These are phyloP conservation scores for Fusarium poae DNA, from an alignment of 2,329 filamentous ascomycete genomes.

Conservation along the genomic window DNA sequence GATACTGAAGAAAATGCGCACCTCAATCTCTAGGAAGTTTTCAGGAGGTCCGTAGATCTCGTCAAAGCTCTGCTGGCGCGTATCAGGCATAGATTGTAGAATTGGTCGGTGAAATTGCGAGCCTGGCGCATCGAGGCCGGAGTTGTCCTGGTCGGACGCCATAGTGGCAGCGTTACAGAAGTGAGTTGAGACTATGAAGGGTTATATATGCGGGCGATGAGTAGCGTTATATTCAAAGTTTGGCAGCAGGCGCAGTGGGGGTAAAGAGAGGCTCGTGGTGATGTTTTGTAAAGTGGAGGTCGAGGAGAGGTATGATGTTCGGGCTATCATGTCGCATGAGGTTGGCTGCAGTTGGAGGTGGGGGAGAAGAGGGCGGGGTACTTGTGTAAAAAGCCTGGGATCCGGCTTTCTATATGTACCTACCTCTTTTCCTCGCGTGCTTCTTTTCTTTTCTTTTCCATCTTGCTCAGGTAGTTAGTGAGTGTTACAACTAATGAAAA, in stretches of 20 bases:
- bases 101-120: conserved; percentile 63
- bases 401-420: conserved; percentile 2
- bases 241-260: neutral
- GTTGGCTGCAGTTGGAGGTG: conserved; percentile 21
- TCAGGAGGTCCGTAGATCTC: conserved; percentile 99
- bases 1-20: conserved; percentile 54
- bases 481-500: conserved; percentile 11
- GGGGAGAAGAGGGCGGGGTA: conserved; percentile 29
- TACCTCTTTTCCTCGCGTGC: neutral
- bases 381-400: conserved; percentile 6
- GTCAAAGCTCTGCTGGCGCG: conserved; percentile 94
- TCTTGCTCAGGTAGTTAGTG: neutral
- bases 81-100: conserved; percentile 76
- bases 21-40: conserved; percentile 99
- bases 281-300: conserved; percentile 23
- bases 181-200: neutral
- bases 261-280: conserved; percentile 17
- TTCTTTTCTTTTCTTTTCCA: neutral
- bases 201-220: neutral
- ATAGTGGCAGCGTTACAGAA: conserved; percentile 55
- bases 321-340: conserved; percentile 30
- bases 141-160: conserved; percentile 57
- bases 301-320: conserved; percentile 16
- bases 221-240: neutral
- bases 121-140: conserved; percentile 48